Percentiles rank a stretch among this genome's conserved stretches.
phyloP scores from a whole-genome alignment of 2,329 filamentous ascomycete species.

The Colletotrichum sojae region DNA sequence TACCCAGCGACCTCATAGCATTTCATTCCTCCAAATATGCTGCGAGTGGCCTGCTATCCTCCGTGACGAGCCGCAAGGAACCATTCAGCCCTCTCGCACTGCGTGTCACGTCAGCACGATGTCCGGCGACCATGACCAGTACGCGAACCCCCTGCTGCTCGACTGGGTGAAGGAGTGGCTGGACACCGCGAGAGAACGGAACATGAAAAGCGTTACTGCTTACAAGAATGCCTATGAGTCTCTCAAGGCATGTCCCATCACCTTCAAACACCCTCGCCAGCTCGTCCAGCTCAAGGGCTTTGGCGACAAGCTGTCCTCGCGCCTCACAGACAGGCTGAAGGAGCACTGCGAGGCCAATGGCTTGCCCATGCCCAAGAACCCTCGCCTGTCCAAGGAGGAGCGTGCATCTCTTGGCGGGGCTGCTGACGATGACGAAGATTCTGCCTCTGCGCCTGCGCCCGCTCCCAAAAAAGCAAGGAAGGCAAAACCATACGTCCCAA shows the following conservation, averaged over 20 bases:
- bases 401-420: conserved; percentile 50
- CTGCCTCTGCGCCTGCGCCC: conserved; percentile 40
- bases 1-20: neutral
- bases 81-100: conserved; percentile 41
- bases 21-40: neutral
- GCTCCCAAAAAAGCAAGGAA: conserved; percentile 72
- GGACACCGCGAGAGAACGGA: conserved; percentile 76
- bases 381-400: conserved; percentile 54
- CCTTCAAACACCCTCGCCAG: conserved; percentile 80
- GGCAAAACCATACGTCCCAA: conserved; percentile 79
- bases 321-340: conserved; percentile 73
- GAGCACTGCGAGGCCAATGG: conserved; percentile 77
- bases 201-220: conserved; percentile 78
- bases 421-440: conserved; percentile 50
- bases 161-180: conserved; percentile 85
- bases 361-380: conserved; percentile 75
- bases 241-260: conserved; percentile 80
- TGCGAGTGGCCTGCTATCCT: neutral
- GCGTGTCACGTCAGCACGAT: conserved; percentile 45
- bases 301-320: conserved; percentile 78
- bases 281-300: conserved; percentile 81
- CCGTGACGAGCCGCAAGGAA: conserved; percentile 11
- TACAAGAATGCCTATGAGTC: conserved; percentile 85
- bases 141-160: conserved; percentile 79
- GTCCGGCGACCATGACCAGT: conserved; percentile 56